Base-by-base conservation (phyloP, 2,329 filamentous ascomycete genomes). In the Diaporthe vaccinii region DNA sequence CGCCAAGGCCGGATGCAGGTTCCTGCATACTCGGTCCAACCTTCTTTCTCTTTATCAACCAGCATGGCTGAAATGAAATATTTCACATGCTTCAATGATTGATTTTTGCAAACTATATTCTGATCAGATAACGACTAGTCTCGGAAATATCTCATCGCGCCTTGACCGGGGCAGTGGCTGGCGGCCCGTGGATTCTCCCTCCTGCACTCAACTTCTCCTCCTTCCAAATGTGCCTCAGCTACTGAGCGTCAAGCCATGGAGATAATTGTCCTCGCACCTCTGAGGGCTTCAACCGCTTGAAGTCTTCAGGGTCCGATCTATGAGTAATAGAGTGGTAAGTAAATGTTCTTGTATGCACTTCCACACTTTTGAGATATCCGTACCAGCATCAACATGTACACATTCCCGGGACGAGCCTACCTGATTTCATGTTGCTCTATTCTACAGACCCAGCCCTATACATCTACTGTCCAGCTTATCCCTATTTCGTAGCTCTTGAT, bases 21-120 rank as follows among this genome's bases (percentile, higher is more conserved):
- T 41, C 65, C 36, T 69, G 65, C 14, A 55, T 36, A n/a, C 34
- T 51, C 25, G 8, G 34, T 22, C 49, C 9, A 69, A 41, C 46
- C 28, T 67, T 67, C 28, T 34, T 10, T 34, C 20, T 22, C 39
- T 34, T 34, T 25, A 34, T 65, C 62, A 68, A 68, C 49, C 15
- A 53, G 49, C 49, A 31, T 55, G 20, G 34, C 31, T 69, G 49
- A n/a, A 9, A 9, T 51, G 44, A 20, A 22, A 25, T 41, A 28
- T 69, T 53, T 69, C 65, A 69, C 65, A 55, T 69, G 65, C 65
- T 69, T 41, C 34, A 39, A 12, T 22, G 15, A 39, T 53, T 69
- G 17, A 41, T n/a, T 55, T 69, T 55, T n/a, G 0, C 22, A 4
- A 6, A 39, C 31, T 20, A 1, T 55, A 3, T 31, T 22, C 17